Conservation (phyloP, 2,329 filamentous ascomycete species). For the Alternaria longipes region DNA sequence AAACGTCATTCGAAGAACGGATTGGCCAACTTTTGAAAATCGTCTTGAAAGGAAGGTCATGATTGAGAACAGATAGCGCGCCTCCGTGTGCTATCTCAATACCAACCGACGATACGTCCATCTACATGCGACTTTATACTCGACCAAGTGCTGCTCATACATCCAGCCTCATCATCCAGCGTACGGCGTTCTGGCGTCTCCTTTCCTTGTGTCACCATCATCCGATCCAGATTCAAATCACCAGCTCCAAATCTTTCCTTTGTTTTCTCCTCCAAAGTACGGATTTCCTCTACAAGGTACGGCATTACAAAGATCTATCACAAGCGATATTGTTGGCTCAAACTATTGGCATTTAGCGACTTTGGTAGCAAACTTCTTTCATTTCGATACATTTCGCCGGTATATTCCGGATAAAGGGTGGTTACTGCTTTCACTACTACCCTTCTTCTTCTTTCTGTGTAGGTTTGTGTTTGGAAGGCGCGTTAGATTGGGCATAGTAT, state of each 20-base stretch:
- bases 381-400: not conserved
- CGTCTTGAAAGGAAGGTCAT: not conserved
- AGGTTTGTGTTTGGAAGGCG: not conserved
- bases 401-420: not conserved
- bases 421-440: not conserved
- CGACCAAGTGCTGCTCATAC: slow-evolving; percentile 7
- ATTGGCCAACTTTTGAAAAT: slow-evolving; percentile 78
- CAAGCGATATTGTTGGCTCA: slow-evolving; percentile 10
- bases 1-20: slow-evolving; percentile 94
- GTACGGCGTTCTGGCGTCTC: slow-evolving; percentile 17
- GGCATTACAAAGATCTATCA: slow-evolving; percentile 7
- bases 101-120: slow-evolving; percentile 5
- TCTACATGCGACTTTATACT: not conserved
- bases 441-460: not conserved
- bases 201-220: not conserved
- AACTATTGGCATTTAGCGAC: slow-evolving; percentile 12
- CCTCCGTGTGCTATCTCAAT: slow-evolving; percentile 13
- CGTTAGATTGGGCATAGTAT: not conserved
- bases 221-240: not conserved
- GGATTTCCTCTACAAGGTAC: not conserved
- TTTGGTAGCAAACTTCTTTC: not conserved
- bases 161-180: slow-evolving; percentile 11
- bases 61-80: not conserved
- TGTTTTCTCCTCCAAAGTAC: slow-evolving; percentile 2
- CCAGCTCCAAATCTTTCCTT: not conserved